phyloP scores from a whole-genome alignment of 169 alveolate species.

The Plasmodium malariae region DNA sequence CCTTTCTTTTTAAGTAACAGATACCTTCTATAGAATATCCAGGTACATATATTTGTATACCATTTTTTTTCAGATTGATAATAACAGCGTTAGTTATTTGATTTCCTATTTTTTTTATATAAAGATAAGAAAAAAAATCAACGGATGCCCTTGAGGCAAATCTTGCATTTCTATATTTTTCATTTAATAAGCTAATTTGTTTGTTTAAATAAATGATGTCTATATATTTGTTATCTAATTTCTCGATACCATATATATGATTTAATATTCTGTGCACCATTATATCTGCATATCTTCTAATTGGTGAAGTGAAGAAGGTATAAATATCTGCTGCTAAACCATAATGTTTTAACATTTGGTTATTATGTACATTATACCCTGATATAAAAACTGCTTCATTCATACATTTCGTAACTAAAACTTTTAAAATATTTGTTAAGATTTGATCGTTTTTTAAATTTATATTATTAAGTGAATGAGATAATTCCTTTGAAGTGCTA shows the following conservation, averaged over 20 bases:
- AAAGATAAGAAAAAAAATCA: slow-evolving; percentile 72
- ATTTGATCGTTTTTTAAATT: slow-evolving; percentile 87
- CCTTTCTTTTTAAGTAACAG: slow-evolving; percentile 63
- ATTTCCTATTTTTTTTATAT: slow-evolving; percentile 71
- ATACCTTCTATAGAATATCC: slow-evolving; percentile 56
- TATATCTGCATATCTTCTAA: slow-evolving; percentile 98
- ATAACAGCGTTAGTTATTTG: slow-evolving; percentile 70
- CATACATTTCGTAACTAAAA: slow-evolving; percentile 96
- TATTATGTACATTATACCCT: slow-evolving; percentile 74
- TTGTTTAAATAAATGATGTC: slow-evolving; percentile 66
- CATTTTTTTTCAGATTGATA: slow-evolving; percentile 67
- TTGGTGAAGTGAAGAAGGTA: slow-evolving; percentile 99
- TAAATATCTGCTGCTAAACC: slow-evolving; percentile 99
- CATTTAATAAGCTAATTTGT: slow-evolving; percentile 55
- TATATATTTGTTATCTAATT: slow-evolving; percentile 73
- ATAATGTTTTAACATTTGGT: slow-evolving; percentile 88
- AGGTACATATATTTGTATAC: slow-evolving; percentile 44
- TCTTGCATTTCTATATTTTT: slow-evolving; percentile 73
- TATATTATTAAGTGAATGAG: slow-evolving; percentile 91
- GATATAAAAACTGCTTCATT: slow-evolving; percentile 93
- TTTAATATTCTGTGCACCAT: slow-evolving; percentile 95
- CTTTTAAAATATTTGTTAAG: slow-evolving; percentile 92
- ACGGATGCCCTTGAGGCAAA: slow-evolving; percentile 77
- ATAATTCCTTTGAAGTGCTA: slow-evolving; percentile 91
- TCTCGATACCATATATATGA: slow-evolving; percentile 81